Base-by-base conservation (phyloP, 202 grass and related monocot genomes). In the Schoenoplectus tabernaemontani region DNA sequence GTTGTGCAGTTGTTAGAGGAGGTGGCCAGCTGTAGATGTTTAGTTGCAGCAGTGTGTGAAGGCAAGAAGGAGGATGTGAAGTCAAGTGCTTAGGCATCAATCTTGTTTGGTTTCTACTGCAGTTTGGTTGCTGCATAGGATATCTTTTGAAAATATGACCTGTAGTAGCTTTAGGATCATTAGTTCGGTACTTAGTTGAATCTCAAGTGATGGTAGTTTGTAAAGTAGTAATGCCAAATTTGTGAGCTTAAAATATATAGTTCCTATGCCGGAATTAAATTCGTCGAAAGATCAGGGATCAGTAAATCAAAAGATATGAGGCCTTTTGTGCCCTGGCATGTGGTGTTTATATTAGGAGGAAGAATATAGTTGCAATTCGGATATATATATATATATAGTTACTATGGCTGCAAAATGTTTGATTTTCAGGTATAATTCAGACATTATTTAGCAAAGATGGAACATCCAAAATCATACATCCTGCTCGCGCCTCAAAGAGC, bases 1-100 rank as follows among this genome's bases (percentile, higher is more conserved):
- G 93, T 97, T 24, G 88, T 97, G 81, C 93, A 93, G 85, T 88
- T 93, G 93, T 86, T 97, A 0, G 93, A 97, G 83, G 93, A 91
- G 51, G 91, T 78, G 1, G 85, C 41, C 3, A 36, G 73, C 15
- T 73, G 64, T 1, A 64, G 81, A 11, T 64, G 53, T 11, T 67
- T 60, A 23, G 51, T 3, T 5, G 2, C 0, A 20, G 11, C 2
- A 3, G 4, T 34, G 6, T 15, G 48, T 11, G 12, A 1, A 2
- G 68, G 26, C 9, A 50, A 73, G 8, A 84, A 84, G 77, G 53
- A 28, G 1, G 30, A 87, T 32, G 69, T 76, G 3, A 85, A 86
- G 79, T 20, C 57, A 4, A 19, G 80, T 70, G 17, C 41, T 3
- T 84, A 86, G 65, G 0, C 28, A 47, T 48, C 68, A 16, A 47